A percentile compares a stretch with the other conserved stretches of the same genome.
Conservation (phyloP, 2,329 filamentous ascomycete genomes). For the Phaeoacremonium minimum region DNA sequence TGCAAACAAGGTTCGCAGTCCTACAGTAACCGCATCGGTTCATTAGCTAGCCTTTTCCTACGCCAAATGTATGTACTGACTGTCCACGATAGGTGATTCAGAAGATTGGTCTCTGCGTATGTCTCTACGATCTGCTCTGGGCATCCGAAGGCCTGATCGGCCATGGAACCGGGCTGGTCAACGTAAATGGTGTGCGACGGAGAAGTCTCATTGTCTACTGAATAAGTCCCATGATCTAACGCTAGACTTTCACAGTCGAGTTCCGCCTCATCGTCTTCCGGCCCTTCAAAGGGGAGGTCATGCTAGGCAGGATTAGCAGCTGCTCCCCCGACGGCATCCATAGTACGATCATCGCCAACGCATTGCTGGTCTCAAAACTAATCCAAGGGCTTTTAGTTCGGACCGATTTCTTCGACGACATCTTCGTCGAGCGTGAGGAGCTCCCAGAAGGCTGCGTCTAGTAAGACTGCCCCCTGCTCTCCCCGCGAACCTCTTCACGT, state of each 20-base stretch:
- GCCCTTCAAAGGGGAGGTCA: slow-evolving; percentile 91
- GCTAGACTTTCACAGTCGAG: slow-evolving; percentile 71
- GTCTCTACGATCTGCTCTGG: slow-evolving; percentile 85
- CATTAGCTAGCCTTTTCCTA: not conserved
- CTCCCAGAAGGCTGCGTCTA: slow-evolving; percentile 74
- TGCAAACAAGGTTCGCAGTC: slow-evolving; percentile 68
- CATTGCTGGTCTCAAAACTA: no score
- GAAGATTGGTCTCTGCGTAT: slow-evolving; percentile 89
- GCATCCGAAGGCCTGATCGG: slow-evolving; percentile 92
- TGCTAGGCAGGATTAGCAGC: slow-evolving; percentile 78
- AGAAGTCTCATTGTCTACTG: slow-evolving; percentile 7
- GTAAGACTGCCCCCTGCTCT: slow-evolving; percentile 56
- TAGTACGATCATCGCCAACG: slow-evolving; percentile 35
- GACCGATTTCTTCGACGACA: slow-evolving; percentile 91
- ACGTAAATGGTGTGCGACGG: slow-evolving; percentile 91
- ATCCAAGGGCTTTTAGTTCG: slow-evolving; percentile 65
- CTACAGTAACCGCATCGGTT: no score
- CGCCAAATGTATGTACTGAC: not conserved
- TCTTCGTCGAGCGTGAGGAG: slow-evolving; percentile 71
- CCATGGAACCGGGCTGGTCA: slow-evolving; percentile 85
- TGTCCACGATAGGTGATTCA: slow-evolving; percentile 64
- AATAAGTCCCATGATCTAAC: no score
- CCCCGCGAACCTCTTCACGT: no score
- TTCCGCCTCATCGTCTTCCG: slow-evolving; percentile 93
- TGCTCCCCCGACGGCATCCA: slow-evolving; percentile 69